Percentiles rank a stretch among this genome's conserved stretches.
These are phyloP conservation scores for Backusella westeae DNA, from an alignment of 192 early-diverging fungal species.

Conservation along the genomic window DNA sequence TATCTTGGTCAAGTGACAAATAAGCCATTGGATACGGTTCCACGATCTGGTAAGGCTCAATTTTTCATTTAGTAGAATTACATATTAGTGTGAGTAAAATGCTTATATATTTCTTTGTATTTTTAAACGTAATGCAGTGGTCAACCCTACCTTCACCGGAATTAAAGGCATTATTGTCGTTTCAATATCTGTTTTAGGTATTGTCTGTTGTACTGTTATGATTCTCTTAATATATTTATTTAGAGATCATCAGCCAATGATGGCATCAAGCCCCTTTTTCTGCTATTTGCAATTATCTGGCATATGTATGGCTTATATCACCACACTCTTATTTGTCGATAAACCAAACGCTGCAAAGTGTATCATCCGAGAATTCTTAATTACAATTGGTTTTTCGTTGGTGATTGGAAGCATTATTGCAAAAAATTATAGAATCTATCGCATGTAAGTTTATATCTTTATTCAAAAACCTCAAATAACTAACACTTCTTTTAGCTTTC, in stretches of 20 bases:
- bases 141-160: constrained; percentile 32
- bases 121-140: not conserved
- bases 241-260: constrained; percentile 37
- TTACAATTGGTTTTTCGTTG: constrained; percentile 40
- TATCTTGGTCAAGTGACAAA: constrained; percentile 36
- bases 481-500: constrained; percentile 9
- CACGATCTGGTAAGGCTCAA: not conserved
- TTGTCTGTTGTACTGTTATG: constrained; percentile 31
- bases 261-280: constrained; percentile 46
- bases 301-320: constrained; percentile 35
- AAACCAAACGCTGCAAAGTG: constrained; percentile 29
- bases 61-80: not conserved
- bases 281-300: constrained; percentile 41
- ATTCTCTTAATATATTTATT: constrained; percentile 34
- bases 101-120: not conserved
- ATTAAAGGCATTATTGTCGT: constrained; percentile 32
- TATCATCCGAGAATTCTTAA: constrained; percentile 29
- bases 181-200: constrained; percentile 29
- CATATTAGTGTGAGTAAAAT: not conserved
- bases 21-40: constrained; percentile 26
- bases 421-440: constrained; percentile 49
- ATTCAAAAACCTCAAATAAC: not conserved
- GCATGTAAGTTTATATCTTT: constrained; percentile 15
- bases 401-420: constrained; percentile 50
- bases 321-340: constrained; percentile 32